Evolutionary conservation across 768 basidiomycete genomes (phyloP).

Genomic region (Tylopilus subfusipes): DNA sequence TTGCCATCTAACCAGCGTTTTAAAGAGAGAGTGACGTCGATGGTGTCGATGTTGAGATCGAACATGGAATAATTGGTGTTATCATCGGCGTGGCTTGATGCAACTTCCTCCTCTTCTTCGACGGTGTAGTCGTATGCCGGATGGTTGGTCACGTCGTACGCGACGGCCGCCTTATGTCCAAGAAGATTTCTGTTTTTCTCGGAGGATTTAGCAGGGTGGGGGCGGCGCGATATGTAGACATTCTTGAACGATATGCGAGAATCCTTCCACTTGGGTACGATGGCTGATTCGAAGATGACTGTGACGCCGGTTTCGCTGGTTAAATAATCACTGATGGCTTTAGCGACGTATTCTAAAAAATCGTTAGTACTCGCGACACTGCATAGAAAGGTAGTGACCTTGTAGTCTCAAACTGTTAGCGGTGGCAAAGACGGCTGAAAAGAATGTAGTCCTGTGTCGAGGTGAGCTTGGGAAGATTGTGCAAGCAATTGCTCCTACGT

Average conservation of each 20-base stretch:
- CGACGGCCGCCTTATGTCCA: slow-evolving; percentile 56
- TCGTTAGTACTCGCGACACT: slow-evolving; percentile 1
- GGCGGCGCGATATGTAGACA: slow-evolving; percentile 87
- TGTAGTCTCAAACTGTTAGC: slow-evolving; percentile 85
- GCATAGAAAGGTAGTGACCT: slow-evolving; percentile 42
- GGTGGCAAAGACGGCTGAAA: slow-evolving; percentile 87
- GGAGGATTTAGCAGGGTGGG: slow-evolving; percentile 29
- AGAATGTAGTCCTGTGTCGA: slow-evolving; percentile 77
- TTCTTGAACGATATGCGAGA: slow-evolving; percentile 96
- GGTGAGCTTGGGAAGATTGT: neutral
- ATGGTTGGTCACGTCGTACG: slow-evolving; percentile 76
- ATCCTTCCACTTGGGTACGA: slow-evolving; percentile 97
- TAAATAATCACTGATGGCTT: slow-evolving; percentile 86
- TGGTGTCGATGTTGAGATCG: slow-evolving; percentile 88
- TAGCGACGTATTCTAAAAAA: slow-evolving; percentile 72
- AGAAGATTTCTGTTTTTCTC: slow-evolving; percentile 21
- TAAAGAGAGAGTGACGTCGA: slow-evolving; percentile 91
- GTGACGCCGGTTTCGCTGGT: slow-evolving; percentile 92
- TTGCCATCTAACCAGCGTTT: slow-evolving; percentile 94
- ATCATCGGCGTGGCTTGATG: slow-evolving; percentile 39
- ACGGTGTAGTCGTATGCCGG: slow-evolving; percentile 60
- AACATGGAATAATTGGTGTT: slow-evolving; percentile 84
- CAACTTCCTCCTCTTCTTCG: slow-evolving; percentile 54
- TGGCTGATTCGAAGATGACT: slow-evolving; percentile 95
- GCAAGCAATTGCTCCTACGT: slow-evolving; percentile 33